Percentiles rank a stretch among this genome's conserved stretches.
Evolutionary conservation across 345 rosid genomes (phyloP).

Genomic region (Camelina neglecta): DNA sequence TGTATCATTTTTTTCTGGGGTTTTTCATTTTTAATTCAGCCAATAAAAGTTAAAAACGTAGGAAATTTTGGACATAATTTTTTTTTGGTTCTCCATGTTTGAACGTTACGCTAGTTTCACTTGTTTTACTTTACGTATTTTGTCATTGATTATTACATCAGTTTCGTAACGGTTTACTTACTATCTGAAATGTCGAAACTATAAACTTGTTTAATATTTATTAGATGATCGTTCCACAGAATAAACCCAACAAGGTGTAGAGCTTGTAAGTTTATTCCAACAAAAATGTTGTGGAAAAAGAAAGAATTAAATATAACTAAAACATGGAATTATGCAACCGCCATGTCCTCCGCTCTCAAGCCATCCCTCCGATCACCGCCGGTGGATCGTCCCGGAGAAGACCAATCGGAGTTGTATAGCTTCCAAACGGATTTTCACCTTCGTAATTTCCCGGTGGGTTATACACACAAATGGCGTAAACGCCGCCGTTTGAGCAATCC

Average conservation of each 20-base stretch:
- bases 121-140: constrained; percentile 14
- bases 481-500: constrained; percentile 44
- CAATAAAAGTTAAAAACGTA: constrained; percentile 35
- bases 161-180: not conserved
- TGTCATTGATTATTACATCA: not conserved
- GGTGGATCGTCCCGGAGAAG: constrained; percentile 35
- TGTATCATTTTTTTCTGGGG: constrained; percentile 23
- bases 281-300: not conserved
- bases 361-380: constrained; percentile 22
- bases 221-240: constrained; percentile 18
- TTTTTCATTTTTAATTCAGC: constrained; percentile 35
- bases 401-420: constrained; percentile 13
- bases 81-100: constrained; percentile 24
- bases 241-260: constrained; percentile 13
- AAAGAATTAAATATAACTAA: constrained; percentile 8
- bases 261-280: not conserved
- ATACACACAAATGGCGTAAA: constrained; percentile 50
- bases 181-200: constrained; percentile 6
- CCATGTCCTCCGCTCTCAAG: not conserved
- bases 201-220: not conserved
- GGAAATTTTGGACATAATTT: constrained; percentile 45
- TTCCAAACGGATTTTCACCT: constrained; percentile 50
- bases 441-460: constrained; percentile 60
- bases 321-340: not conserved
- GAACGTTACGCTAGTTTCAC: constrained; percentile 17